Evolutionary conservation across 306 rosid genomes (phyloP).

Genomic region (Arachis hypogaea): DNA sequence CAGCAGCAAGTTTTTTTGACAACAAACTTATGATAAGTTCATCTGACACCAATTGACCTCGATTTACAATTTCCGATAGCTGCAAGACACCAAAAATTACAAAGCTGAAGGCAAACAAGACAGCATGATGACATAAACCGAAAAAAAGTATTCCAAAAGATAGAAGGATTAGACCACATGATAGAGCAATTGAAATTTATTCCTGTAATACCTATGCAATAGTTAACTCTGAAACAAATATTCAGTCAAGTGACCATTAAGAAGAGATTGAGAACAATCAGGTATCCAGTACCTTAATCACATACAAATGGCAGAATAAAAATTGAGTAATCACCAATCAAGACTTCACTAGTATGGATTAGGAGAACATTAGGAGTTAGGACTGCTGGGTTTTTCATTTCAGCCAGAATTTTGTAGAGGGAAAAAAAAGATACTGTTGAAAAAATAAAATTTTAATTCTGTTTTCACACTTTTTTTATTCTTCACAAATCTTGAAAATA

Average conservation of each 20-base stretch:
- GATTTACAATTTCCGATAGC: slow-evolving; percentile 89
- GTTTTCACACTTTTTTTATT: too few species aligned
- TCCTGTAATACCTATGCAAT: neutral
- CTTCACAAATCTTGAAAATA: too few species aligned
- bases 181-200: slow-evolving; percentile 5
- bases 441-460: too few species aligned
- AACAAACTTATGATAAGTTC: slow-evolving; percentile 79
- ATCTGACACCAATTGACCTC: slow-evolving; percentile 91
- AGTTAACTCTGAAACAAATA: neutral
- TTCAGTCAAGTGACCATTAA: slow-evolving; percentile 6
- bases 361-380: too few species aligned
- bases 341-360: slow-evolving; percentile 17
- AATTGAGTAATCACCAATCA: neutral
- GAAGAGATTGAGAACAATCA: slow-evolving; percentile 15
- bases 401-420: neutral
- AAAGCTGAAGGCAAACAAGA: slow-evolving; percentile 6
- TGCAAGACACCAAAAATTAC: slow-evolving; percentile 46
- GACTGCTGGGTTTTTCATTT: too few species aligned
- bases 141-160: slow-evolving; percentile 14
- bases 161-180: slow-evolving; percentile 25
- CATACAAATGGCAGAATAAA: slow-evolving; percentile 11
- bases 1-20: slow-evolving; percentile 80
- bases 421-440: neutral
- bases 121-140: neutral
- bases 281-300: neutral